These are phyloP conservation scores for Calonectria multiphialidica DNA, from an alignment of 2,329 filamentous ascomycete genomes.

Conservation along the genomic window DNA sequence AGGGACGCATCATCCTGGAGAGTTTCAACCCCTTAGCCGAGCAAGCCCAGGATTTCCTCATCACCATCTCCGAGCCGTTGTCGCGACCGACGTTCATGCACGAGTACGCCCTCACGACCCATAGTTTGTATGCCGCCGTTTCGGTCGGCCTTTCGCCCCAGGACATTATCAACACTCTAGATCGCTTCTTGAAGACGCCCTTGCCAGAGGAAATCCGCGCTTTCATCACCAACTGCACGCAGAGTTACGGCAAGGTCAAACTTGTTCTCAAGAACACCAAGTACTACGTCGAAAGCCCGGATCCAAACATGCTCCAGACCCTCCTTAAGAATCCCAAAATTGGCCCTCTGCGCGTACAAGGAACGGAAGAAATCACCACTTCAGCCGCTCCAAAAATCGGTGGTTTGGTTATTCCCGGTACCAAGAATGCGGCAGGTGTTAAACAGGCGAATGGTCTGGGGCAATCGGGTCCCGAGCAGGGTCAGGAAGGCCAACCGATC, in stretches of 20 bases:
- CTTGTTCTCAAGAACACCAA: constrained; percentile 94
- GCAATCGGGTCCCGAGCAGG: constrained; percentile 48
- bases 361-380: constrained; percentile 78
- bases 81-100: constrained; percentile 92
- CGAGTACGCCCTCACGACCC: constrained; percentile 91
- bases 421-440: constrained; percentile 90
- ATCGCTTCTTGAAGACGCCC: constrained; percentile 89
- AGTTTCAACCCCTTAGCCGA: constrained; percentile 91
- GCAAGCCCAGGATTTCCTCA: constrained; percentile 93
- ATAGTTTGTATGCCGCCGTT: constrained; percentile 95
- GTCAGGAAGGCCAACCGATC: constrained; percentile 61
- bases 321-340: constrained; percentile 89
- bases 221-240: constrained; percentile 84
- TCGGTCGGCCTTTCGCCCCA: constrained; percentile 91
- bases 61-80: constrained; percentile 93
- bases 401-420: constrained; percentile 91
- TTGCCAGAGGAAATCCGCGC: constrained; percentile 83
- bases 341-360: constrained; percentile 81
- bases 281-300: constrained; percentile 93
- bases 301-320: constrained; percentile 86
- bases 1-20: constrained; percentile 90
- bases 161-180: constrained; percentile 91
- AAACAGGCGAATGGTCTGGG: constrained; percentile 72
- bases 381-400: constrained; percentile 88
- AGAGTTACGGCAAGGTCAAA: constrained; percentile 95